Conservation (phyloP, 2,329 filamentous ascomycete species). For the Aspergillus fijiensis region DNA sequence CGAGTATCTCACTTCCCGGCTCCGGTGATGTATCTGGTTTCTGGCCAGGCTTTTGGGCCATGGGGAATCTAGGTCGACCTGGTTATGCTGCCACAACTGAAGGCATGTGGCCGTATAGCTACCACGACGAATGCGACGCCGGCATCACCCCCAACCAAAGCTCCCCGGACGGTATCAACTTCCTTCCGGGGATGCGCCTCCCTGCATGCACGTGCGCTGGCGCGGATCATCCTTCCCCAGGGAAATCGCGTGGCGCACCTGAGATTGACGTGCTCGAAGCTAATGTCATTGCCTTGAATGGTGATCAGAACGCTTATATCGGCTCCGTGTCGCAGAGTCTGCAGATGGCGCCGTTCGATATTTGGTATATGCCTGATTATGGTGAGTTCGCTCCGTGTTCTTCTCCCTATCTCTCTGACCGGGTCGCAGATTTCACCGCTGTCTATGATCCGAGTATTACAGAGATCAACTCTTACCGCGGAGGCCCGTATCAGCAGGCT, state of each 20-base stretch:
- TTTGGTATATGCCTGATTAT: constrained; percentile 66
- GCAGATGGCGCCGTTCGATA: constrained; percentile 68
- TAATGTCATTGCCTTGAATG: constrained; percentile 56
- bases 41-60: constrained; percentile 75
- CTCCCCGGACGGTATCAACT: constrained; percentile 64
- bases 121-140: constrained; percentile 65
- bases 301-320: constrained; percentile 50
- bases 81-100: constrained; percentile 70
- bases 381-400: constrained; percentile 29
- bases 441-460: constrained; percentile 62
- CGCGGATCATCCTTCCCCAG: constrained; percentile 65
- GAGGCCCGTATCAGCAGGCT: constrained; percentile 63
- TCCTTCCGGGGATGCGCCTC: constrained; percentile 67
- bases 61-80: constrained; percentile 70
- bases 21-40: constrained; percentile 66
- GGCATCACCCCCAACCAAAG: constrained; percentile 74
- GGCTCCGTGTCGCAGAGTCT: constrained; percentile 66
- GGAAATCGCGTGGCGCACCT: constrained; percentile 64
- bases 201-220: constrained; percentile 66
- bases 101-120: constrained; percentile 73
- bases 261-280: constrained; percentile 73
- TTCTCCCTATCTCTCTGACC: background rate
- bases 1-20: constrained; percentile 68
- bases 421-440: constrained; percentile 56
- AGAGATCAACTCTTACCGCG: constrained; percentile 60